Percentiles rank a stretch among this genome's conserved stretches.
Conservation (phyloP, 371 early-diverging fungal species). For the Apophysomyces elegans region DNA sequence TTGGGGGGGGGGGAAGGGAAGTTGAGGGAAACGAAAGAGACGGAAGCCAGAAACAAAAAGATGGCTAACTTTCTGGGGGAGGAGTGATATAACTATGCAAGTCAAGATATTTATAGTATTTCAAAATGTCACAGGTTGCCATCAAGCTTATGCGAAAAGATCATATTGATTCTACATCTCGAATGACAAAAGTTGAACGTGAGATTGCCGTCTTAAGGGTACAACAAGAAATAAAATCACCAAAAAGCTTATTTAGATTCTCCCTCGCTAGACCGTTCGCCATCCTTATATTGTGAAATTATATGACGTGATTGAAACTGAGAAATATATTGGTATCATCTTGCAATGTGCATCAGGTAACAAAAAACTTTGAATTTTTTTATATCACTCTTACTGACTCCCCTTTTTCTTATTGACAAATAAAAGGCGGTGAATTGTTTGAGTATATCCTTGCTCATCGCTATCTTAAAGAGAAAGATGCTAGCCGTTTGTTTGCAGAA, state of each 20-base stretch:
- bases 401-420: background rate
- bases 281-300: constrained; percentile 72
- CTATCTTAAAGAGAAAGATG: constrained; percentile 61
- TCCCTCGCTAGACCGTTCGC: constrained; percentile 23
- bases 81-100: background rate
- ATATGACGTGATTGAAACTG: constrained; percentile 71
- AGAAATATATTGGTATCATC: constrained; percentile 65
- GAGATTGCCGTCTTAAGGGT: constrained; percentile 85
- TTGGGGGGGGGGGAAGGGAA: background rate
- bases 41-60: too few species aligned
- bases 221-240: constrained; percentile 25
- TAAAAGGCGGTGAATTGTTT: constrained; percentile 60
- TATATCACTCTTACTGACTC: background rate
- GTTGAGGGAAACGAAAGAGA: background rate
- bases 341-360: constrained; percentile 65
- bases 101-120: constrained; percentile 2
- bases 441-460: constrained; percentile 65
- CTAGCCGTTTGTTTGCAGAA: constrained; percentile 70
- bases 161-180: constrained; percentile 76
- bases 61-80: background rate
- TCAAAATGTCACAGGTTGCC: constrained; percentile 61
- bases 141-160: constrained; percentile 84
- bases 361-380: constrained; percentile 18
- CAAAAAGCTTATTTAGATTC: background rate
- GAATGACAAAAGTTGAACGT: constrained; percentile 81